Base-by-base conservation (phyloP, 1,139 yeast genomes). In the Scheffersomyces lignicola region DNA sequence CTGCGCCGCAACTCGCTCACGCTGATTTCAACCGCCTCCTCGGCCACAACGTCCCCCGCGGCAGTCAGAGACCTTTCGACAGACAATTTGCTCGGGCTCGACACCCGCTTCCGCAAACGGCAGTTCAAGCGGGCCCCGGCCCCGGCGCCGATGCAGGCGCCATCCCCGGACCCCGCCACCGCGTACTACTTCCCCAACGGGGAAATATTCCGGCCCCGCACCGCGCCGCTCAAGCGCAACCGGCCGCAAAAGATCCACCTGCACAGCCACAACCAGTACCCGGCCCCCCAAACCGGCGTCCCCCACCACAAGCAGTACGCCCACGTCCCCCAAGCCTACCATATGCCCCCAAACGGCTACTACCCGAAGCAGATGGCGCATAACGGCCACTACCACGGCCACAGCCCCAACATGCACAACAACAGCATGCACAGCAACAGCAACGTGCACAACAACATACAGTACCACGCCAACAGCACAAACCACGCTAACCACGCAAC, bases 171-270 rank as follows among this genome's bases (percentile, higher is more conserved):
- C n/a, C n/a, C 23, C n/a, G 18, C 9, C 11, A 26, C 29, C 5
- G 11, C 29, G 34, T 73, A 65, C 47, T 66, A 60, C 42, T 76
- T 75, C 46, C 80, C 80, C 9, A 75, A 76, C 48, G 81, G 81
- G 33, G 81, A 75, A 47, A 64, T 74, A 4, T 76, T 75, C 48
- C 56, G 74, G 22, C 80, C 80, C 1, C 49, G 79, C 29, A 51
- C 52, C 30, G 55, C 64, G 11, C 72, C 75, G 1, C 42, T 60
- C 9, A 60, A 55, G 33, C 57, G 77, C 36, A 51, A 62, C 32
- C 56, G 70, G 37, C 77, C 77, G 5, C 48, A 46, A 11, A 60
- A 62, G 40, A 41, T 62, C 28, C 20, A 11, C 20, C 32, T 28
- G 33, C 36, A 21, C 29, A n/a, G n/a, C n/a, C 38, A 22, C 26